Percentiles rank a stretch among this genome's conserved stretches.
phyloP scores from a whole-genome alignment of 768 basidiomycete species.

The Porpolomopsis calyptriformis region DNA sequence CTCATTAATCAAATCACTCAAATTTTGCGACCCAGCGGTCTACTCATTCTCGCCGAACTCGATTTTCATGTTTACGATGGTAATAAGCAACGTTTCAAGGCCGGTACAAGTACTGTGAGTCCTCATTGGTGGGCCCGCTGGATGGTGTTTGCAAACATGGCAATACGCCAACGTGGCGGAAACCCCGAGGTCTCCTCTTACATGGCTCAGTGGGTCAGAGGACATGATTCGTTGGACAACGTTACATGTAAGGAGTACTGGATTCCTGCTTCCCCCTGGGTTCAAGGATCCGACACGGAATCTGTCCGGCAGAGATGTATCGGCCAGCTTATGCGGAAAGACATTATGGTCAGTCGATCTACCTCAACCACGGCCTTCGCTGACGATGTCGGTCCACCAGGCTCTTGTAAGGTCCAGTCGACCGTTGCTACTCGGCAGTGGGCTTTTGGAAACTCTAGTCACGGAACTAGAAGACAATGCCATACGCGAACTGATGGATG shows the following conservation, averaged over 20 bases:
- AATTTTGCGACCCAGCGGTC: conserved; percentile 59
- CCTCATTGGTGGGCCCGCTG: conserved; percentile 55
- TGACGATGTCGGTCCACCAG: conserved; percentile 23
- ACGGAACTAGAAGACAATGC: conserved; percentile 44
- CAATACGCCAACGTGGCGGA: conserved; percentile 49
- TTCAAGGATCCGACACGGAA: conserved; percentile 26
- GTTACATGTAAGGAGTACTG: conserved; percentile 49
- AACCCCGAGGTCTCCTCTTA: conserved; percentile 51
- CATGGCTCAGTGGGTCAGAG: conserved; percentile 42
- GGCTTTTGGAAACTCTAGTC: conserved; percentile 43
- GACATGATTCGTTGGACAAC: conserved; percentile 49
- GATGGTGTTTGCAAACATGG: conserved; percentile 44
- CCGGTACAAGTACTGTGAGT: conserved; percentile 30
- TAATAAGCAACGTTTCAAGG: conserved; percentile 34
- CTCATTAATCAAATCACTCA: conserved; percentile 58
- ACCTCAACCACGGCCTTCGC: neutral
- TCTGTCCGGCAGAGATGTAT: conserved; percentile 19
- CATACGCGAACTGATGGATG: conserved; percentile 39
- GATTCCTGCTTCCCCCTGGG: conserved; percentile 51
- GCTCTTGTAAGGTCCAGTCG: conserved; percentile 55
- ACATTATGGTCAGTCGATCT: conserved; percentile 36
- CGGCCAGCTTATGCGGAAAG: conserved; percentile 43
- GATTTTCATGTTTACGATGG: conserved; percentile 55
- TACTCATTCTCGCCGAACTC: conserved; percentile 57
- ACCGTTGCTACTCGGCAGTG: conserved; percentile 57